Evolutionary conservation across 2,329 filamentous ascomycete species (phyloP).

Genomic region (Sporothrix euskadiensis): DNA sequence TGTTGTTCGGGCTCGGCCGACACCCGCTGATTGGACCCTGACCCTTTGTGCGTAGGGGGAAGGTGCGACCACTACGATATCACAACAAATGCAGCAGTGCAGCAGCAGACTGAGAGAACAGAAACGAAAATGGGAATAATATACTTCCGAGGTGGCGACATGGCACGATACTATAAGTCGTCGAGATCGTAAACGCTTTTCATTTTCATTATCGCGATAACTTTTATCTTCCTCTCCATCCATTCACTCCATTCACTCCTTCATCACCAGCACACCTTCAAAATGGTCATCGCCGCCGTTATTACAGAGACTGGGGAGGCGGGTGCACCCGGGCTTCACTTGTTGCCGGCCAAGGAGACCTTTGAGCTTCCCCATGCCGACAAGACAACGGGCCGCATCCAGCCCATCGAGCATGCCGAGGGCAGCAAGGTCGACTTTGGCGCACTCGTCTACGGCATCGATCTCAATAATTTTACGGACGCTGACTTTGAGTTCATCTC

Average conservation of each 20-base stretch:
- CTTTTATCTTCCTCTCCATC: neutral
- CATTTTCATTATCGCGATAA: constrained; percentile 7
- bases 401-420: constrained; percentile 35
- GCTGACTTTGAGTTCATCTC: constrained; percentile 41
- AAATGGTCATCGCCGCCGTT: constrained; percentile 35
- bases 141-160: too few relatives aligned
- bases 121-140: neutral
- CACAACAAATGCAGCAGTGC: neutral
- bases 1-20: constrained; percentile 21
- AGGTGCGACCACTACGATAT: neutral
- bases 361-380: constrained; percentile 37
- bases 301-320: constrained; percentile 34
- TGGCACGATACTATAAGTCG: neutral
- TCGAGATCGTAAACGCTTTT: neutral
- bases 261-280: constrained; percentile 6
- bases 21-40: neutral
- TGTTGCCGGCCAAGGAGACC: constrained; percentile 29
- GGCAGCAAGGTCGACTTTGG: constrained; percentile 42
- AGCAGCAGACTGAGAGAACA: neutral
- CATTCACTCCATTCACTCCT: neutral
- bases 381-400: constrained; percentile 33
- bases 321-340: constrained; percentile 28
- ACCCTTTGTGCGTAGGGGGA: neutral
- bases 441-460: constrained; percentile 41
- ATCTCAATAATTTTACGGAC: constrained; percentile 41